Conservation (phyloP, 768 basidiomycete species). For the Albatrellus ellisii region DNA sequence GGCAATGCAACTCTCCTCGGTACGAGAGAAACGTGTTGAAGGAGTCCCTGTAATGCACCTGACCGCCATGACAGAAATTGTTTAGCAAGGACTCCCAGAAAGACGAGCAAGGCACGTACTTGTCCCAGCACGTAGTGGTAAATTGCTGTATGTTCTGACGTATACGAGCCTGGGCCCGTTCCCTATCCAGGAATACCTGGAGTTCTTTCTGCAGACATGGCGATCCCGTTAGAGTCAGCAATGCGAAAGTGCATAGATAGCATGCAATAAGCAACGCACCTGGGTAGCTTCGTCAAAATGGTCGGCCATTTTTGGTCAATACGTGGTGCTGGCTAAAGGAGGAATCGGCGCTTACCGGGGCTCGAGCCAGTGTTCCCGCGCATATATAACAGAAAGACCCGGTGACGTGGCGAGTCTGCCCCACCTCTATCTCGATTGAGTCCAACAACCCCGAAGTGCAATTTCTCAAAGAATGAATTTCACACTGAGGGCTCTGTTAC, state of each 20-base stretch:
- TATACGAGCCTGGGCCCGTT: constrained; percentile 67
- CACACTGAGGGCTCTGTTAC: too few relatives aligned
- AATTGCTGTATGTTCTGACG: constrained; percentile 63
- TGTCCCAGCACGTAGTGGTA: constrained; percentile 86
- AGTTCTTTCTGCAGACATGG: constrained; percentile 59
- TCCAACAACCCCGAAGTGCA: too few relatives aligned
- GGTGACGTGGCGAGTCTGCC: too few relatives aligned
- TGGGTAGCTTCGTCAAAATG: constrained; percentile 73
- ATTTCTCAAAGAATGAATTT: too few relatives aligned
- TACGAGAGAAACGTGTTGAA: constrained; percentile 62
- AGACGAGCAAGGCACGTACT: constrained; percentile 36
- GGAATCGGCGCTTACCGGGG: too few relatives aligned
- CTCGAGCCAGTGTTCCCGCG: too few relatives aligned
- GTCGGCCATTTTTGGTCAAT: constrained; percentile 31
- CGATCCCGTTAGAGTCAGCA: background rate
- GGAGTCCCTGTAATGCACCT: constrained; percentile 78
- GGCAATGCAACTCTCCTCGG: constrained; percentile 69
- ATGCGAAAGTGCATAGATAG: constrained; percentile 1
- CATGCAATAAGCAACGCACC: constrained; percentile 25
- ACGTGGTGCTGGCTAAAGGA: background rate
- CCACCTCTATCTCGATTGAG: too few relatives aligned
- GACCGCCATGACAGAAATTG: background rate
- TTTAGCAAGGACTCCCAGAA: background rate
- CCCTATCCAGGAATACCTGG: constrained; percentile 59
- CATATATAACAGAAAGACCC: too few relatives aligned